These are phyloP conservation scores for Fusarium sp. DNA, from an alignment of 2,329 filamentous ascomycete species.

Conservation along the genomic window DNA sequence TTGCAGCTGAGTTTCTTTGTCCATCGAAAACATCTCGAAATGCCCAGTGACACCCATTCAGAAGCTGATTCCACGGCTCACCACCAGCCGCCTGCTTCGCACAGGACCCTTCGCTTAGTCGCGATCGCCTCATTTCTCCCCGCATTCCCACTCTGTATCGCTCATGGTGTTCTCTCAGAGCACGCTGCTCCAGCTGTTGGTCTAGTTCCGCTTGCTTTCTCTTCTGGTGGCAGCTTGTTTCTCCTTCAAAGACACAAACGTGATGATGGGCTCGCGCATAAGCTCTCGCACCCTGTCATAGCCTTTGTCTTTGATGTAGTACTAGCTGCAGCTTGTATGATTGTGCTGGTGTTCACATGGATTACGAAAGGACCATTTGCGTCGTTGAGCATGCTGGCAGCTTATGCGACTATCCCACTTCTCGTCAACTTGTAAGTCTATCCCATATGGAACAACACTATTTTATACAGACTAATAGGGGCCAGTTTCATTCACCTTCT, in stretches of 20 bases:
- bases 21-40: neutral
- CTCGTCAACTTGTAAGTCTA: slow-evolving; percentile 56
- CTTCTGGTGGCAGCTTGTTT: slow-evolving; percentile 47
- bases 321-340: slow-evolving; percentile 54
- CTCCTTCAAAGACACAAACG: slow-evolving; percentile 37
- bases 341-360: slow-evolving; percentile 58
- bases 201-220: slow-evolving; percentile 55
- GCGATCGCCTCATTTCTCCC: slow-evolving; percentile 54
- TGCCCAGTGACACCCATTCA: slow-evolving; percentile 34
- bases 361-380: slow-evolving; percentile 45
- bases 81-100: slow-evolving; percentile 27
- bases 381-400: slow-evolving; percentile 56
- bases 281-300: slow-evolving; percentile 48
- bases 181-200: slow-evolving; percentile 55
- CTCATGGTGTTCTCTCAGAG: slow-evolving; percentile 53
- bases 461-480: slow-evolving; percentile 1
- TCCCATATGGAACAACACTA: no score
- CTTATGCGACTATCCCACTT: slow-evolving; percentile 58
- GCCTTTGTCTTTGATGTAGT: slow-evolving; percentile 55
- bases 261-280: slow-evolving; percentile 5
- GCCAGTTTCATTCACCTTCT: slow-evolving; percentile 54
- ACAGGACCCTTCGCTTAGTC: slow-evolving; percentile 50
- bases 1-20: neutral
- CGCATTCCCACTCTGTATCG: slow-evolving; percentile 56
- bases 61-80: slow-evolving; percentile 22